Evolutionary conservation across 2,329 filamentous ascomycete genomes (phyloP).

Genomic region (Phaeosphaeriaceae sp.): DNA sequence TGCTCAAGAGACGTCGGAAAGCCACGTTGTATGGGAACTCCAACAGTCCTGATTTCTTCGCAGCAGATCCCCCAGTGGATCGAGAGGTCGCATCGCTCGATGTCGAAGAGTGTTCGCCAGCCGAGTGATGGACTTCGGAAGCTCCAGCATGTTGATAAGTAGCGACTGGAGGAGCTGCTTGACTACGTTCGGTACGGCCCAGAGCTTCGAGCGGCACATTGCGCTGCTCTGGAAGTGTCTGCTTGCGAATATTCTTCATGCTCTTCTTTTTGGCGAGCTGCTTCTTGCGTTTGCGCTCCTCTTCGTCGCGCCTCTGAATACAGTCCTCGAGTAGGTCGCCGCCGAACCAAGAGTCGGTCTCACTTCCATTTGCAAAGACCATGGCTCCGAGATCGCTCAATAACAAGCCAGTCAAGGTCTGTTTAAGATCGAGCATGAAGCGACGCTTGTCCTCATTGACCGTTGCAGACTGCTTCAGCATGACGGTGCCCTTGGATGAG

Average conservation of each 20-base stretch:
- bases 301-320: slow-evolving; percentile 51
- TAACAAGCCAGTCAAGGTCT: slow-evolving; percentile 82
- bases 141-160: slow-evolving; percentile 52
- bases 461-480: slow-evolving; percentile 63
- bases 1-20: slow-evolving; percentile 79
- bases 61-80: slow-evolving; percentile 49
- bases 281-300: slow-evolving; percentile 50
- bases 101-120: slow-evolving; percentile 55
- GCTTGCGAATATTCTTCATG: slow-evolving; percentile 66
- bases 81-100: slow-evolving; percentile 56
- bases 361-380: slow-evolving; percentile 86
- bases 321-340: slow-evolving; percentile 63
- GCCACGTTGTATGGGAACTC: slow-evolving; percentile 84
- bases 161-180: slow-evolving; percentile 51
- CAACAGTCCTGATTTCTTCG: slow-evolving; percentile 53
- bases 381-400: slow-evolving; percentile 88
- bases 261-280: slow-evolving; percentile 56
- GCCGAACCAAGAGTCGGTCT: slow-evolving; percentile 88
- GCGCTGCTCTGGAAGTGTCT: slow-evolving; percentile 43
- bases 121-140: slow-evolving; percentile 50
- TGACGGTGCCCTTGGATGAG: slow-evolving; percentile 73
- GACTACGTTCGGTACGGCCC: slow-evolving; percentile 51
- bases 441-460: slow-evolving; percentile 74
- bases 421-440: slow-evolving; percentile 81
- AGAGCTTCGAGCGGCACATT: slow-evolving; percentile 53